A percentile compares a stretch with the other conserved stretches of the same genome.
phyloP scores from a whole-genome alignment of 2,329 filamentous ascomycete species.

The Ophiobolus disseminans region DNA sequence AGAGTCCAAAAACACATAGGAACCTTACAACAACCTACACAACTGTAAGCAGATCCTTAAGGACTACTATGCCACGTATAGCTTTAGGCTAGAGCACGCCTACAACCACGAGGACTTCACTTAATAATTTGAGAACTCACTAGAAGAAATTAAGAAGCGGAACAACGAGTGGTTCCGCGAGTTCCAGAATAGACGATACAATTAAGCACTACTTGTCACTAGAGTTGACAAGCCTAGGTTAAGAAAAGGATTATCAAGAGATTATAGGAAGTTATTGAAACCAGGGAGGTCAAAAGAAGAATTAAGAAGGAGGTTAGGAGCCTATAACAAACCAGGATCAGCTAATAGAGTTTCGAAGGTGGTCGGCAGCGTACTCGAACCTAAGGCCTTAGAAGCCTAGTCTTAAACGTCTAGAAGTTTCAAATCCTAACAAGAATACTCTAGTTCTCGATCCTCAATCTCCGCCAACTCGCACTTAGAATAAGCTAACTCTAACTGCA shows the following conservation, averaged over 20 bases:
- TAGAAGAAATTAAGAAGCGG: neutral
- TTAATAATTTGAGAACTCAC: neutral
- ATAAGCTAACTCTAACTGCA: neutral
- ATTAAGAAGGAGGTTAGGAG: neutral
- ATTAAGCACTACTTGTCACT: neutral
- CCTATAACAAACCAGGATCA: neutral
- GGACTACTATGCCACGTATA: too few species aligned
- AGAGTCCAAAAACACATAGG: neutral
- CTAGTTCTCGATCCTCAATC: neutral
- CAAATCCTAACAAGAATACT: neutral
- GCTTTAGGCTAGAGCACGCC: neutral
- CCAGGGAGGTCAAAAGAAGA: neutral
- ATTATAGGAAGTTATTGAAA: neutral
- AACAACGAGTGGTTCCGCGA: too few species aligned
- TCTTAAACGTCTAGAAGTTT: neutral
- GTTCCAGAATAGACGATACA: too few species aligned
- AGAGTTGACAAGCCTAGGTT: neutral
- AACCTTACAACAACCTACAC: neutral
- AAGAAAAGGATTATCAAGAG: neutral
- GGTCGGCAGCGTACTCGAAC: neutral
- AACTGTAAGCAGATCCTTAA: neutral
- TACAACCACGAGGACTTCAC: neutral
- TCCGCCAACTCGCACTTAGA: too few species aligned
- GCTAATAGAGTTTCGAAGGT: too few species aligned
- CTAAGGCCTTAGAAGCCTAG: neutral